A percentile compares a stretch with the other conserved stretches of the same genome.
Evolutionary conservation across 306 rosid species (phyloP).

Genomic region (Prunus campanulata): DNA sequence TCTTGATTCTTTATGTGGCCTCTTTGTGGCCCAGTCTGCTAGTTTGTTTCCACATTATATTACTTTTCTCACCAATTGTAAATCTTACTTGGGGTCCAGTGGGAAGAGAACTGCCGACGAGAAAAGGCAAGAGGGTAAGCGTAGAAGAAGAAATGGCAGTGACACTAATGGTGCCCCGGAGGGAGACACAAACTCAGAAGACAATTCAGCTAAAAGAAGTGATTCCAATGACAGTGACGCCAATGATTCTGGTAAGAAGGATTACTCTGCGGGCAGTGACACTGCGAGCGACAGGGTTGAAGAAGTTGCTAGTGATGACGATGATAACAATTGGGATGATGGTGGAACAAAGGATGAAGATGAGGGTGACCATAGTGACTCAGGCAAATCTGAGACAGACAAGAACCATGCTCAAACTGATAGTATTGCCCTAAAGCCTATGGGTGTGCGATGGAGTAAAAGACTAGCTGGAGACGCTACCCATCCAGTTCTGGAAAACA

Average conservation of each 20-base stretch:
- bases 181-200: constrained; percentile 34
- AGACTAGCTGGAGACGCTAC: constrained; percentile 44
- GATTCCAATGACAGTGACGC: neutral
- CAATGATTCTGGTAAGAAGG: constrained; percentile 15
- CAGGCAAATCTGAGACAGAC: constrained; percentile 29
- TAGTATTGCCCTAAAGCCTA: constrained; percentile 1
- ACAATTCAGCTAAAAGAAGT: constrained; percentile 1
- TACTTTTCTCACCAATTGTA: neutral
- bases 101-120: constrained; percentile 19
- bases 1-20: neutral
- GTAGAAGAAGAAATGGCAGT: constrained; percentile 3
- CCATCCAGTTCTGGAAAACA: constrained; percentile 37
- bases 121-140: constrained; percentile 26
- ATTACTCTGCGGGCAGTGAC: constrained; percentile 33
- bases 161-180: constrained; percentile 27
- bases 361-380: constrained; percentile 22
- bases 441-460: constrained; percentile 41
- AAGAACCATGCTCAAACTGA: constrained; percentile 23
- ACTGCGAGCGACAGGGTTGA: constrained; percentile 20
- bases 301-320: constrained; percentile 30
- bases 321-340: constrained; percentile 26
- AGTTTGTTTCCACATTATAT: neutral
- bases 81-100: constrained; percentile 21
- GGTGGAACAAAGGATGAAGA: constrained; percentile 22
- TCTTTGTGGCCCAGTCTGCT: constrained; percentile 3